Percentiles rank a stretch among this genome's conserved stretches.
These are phyloP conservation scores for Halophytophthora polymorphica DNA, from an alignment of 352 stramenopile species.

Conservation along the genomic window DNA sequence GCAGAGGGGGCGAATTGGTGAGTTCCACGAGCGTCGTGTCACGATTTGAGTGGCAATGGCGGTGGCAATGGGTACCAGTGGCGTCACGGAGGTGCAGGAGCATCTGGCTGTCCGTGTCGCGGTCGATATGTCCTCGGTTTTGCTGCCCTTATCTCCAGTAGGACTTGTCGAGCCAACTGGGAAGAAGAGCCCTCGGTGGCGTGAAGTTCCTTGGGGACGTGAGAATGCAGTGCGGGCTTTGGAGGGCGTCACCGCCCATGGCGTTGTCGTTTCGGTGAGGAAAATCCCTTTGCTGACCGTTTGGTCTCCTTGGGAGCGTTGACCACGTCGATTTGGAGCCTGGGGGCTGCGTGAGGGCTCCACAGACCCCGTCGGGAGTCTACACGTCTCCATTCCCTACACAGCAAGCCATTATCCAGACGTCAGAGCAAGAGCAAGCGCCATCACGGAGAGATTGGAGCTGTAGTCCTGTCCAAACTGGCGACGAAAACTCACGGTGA, in stretches of 20 bases:
- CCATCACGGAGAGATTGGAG: no score
- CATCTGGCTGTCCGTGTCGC: slow-evolving; percentile 10
- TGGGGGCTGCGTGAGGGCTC: not conserved
- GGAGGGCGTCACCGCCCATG: slow-evolving; percentile 7
- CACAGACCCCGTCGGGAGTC: slow-evolving; percentile 2
- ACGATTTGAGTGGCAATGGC: not conserved
- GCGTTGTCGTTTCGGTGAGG: slow-evolving; percentile 11
- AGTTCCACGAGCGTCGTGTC: not conserved
- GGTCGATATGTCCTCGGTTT: slow-evolving; percentile 6
- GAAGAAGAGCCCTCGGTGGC: not conserved
- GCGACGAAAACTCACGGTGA: slow-evolving; percentile 25
- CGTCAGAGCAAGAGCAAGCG: not conserved
- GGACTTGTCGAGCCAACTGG: not conserved
- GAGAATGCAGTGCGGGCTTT: not conserved
- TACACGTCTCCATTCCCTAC: slow-evolving; percentile 18
- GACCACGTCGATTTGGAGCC: no score
- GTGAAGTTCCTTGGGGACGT: not conserved
- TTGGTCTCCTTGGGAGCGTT: slow-evolving; percentile 2
- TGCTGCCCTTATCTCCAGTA: not conserved
- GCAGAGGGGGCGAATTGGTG: not conserved
- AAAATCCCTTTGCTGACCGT: slow-evolving; percentile 6
- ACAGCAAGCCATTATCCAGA: not conserved
- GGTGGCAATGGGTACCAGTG: slow-evolving; percentile 16
- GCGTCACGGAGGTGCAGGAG: slow-evolving; percentile 16
- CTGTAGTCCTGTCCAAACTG: no score